Base-by-base conservation (phyloP, 2,329 filamentous ascomycete species). In the Ceratocystis lukuohia region DNA sequence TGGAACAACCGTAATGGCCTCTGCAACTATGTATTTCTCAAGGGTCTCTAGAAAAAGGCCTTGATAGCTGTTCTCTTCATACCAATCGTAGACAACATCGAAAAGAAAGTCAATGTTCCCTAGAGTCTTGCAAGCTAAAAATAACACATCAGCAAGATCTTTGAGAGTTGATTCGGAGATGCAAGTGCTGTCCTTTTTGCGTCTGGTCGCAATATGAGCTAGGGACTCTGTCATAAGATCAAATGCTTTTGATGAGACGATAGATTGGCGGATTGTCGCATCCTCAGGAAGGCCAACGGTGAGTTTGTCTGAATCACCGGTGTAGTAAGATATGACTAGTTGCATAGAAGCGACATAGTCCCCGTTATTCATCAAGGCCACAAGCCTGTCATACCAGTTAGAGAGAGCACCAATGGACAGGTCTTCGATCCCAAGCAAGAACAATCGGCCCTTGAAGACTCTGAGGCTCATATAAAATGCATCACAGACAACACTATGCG, bases 391-490 rank as follows among this genome's bases (percentile, higher is more conserved):
- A 1, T 94, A 93, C 94, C 94, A 99, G 71, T 99, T 99, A 0
- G 94, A 97, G 44, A 99, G 77, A 3, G 88, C 89, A 1, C 94
- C 94, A 61, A 97, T 89, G 0, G 91, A 90, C 50, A 96, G 80
- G 72, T 97, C 93, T 72, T 93, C 94, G 77, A 93, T 92, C n/a
- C 94, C 92, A 7, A 99, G 80, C 3, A 97, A 78, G 72, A 99
- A 99, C 45, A 96, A 80, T 37, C 93, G 84, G 4, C 94, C 92
- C 75, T 97, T 99, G 77, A 97, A 99, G 2, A 91, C 84, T 72
- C 89, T 91, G 76, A 97, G 93, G 75, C 93, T 96, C 91, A 97
- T 97, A 73, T 93, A 93, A 71, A 96, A 99, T 0, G 92, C 94
- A 79, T 99, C 94, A 6, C 93, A 93, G 61, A 97, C 90, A 7